phyloP scores from a whole-genome alignment of 129 eudicot species.

The Saposhnikovia divaricata region DNA sequence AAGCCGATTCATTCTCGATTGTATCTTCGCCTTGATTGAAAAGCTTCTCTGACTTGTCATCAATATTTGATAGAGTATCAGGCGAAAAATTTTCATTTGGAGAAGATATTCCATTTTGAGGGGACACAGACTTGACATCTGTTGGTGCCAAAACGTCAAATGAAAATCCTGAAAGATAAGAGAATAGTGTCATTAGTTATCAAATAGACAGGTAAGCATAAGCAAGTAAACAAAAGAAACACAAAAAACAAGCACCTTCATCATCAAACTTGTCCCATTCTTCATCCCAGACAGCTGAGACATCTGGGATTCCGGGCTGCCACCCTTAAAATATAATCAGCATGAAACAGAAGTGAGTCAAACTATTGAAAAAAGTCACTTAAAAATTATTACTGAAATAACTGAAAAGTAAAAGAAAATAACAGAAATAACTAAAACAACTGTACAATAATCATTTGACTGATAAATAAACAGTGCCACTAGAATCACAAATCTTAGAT shows the following conservation, averaged over 20 bases:
- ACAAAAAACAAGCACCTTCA: conserved; percentile 51
- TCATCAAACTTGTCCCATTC: conserved; percentile 99
- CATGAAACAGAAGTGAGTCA: conserved; percentile 8
- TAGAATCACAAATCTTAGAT: background rate
- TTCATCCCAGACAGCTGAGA: conserved; percentile 95
- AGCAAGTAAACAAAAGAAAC: conserved; percentile 1
- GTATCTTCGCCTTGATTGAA: conserved; percentile 23
- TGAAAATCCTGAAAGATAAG: conserved; percentile 44
- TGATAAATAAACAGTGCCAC: background rate
- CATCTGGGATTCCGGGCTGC: conserved; percentile 89
- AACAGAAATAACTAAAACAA: background rate
- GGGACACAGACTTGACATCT: conserved; percentile 42
- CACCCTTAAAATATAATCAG: conserved; percentile 51
- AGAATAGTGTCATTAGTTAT: conserved; percentile 4
- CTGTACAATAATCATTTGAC: background rate
- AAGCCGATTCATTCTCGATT: conserved; percentile 58
- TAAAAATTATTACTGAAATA: background rate
- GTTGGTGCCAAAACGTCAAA: conserved; percentile 48
- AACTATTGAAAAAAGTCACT: background rate
- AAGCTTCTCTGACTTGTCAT: conserved; percentile 47
- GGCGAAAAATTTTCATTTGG: conserved; percentile 39
- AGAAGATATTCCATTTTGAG: conserved; percentile 34
- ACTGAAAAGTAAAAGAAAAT: background rate
- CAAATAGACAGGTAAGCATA: background rate
- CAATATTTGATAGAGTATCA: conserved; percentile 49